These are phyloP conservation scores for Leptomonas seymouri DNA, from an alignment of 208 protist genomes.

Conservation along the genomic window DNA sequence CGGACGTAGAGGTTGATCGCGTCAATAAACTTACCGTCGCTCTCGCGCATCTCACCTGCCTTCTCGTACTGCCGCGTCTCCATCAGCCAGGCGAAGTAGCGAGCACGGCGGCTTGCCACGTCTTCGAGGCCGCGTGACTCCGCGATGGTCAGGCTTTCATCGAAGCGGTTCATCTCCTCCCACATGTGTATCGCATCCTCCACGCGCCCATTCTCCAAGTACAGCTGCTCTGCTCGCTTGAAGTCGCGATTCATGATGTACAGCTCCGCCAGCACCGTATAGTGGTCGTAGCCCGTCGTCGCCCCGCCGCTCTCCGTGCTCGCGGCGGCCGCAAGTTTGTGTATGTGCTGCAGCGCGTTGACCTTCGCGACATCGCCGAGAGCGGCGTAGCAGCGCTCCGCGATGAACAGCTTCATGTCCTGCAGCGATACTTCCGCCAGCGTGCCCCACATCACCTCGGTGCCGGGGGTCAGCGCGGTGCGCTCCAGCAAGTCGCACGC, in stretches of 20 bases:
- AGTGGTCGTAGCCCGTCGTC: conserved; percentile 90
- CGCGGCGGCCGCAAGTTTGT: conserved; percentile 77
- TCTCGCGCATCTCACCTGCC: conserved; percentile 94
- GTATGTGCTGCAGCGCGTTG: conserved; percentile 89
- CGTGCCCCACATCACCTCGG: conserved; percentile 96
- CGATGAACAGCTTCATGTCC: conserved; percentile 90
- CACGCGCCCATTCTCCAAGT: conserved; percentile 93
- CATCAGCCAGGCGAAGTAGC: conserved; percentile 96
- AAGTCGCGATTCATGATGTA: conserved; percentile 93
- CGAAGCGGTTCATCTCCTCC: conserved; percentile 94
- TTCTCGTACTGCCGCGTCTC: conserved; percentile 96
- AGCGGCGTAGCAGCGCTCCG: conserved; percentile 96
- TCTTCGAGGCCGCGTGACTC: conserved; percentile 85
- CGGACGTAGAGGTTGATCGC: conserved; percentile 97
- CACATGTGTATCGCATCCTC: conserved; percentile 97
- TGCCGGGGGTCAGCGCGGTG: conserved; percentile 86
- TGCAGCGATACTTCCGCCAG: conserved; percentile 88
- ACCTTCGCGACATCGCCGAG: conserved; percentile 95
- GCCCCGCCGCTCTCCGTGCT: conserved; percentile 56
- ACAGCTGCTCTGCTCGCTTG: conserved; percentile 93
- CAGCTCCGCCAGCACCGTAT: conserved; percentile 88
- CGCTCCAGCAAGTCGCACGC: conserved; percentile 93
- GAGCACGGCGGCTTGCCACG: conserved; percentile 77
- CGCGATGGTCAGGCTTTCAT: conserved; percentile 92
- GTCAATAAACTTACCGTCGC: conserved; percentile 93